Conservation (phyloP, 2,329 filamentous ascomycete genomes). For the Diaporthe aspalathi region DNA sequence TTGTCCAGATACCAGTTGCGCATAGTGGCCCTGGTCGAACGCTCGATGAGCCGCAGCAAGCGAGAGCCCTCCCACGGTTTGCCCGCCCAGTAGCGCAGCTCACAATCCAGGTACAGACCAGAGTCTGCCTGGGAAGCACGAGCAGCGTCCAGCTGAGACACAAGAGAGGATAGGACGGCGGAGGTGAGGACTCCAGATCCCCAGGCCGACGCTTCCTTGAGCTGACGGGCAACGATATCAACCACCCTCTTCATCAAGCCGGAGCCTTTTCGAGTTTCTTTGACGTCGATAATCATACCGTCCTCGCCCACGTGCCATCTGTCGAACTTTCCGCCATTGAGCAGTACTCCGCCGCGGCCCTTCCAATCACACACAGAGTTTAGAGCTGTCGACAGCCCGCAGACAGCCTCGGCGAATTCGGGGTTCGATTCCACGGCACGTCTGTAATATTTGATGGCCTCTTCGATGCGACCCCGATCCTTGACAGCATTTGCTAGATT, state of each 20-base stretch:
- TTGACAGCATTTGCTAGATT: constrained; percentile 98
- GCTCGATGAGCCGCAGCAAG: constrained; percentile 84
- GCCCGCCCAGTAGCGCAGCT: constrained; percentile 72
- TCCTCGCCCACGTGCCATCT: constrained; percentile 92
- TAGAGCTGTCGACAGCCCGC: constrained; percentile 91
- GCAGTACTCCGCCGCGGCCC: constrained; percentile 85
- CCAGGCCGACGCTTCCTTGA: constrained; percentile 88
- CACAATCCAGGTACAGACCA: constrained; percentile 52
- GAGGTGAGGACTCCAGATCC: constrained; percentile 77
- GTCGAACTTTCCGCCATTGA: constrained; percentile 80
- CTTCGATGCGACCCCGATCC: constrained; percentile 90
- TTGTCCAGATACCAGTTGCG: constrained; percentile 91
- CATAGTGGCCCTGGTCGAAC: constrained; percentile 79
- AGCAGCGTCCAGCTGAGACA: constrained; percentile 57
- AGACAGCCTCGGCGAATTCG: constrained; percentile 96
- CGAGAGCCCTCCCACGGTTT: constrained; percentile 90
- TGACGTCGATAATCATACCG: constrained; percentile 84
- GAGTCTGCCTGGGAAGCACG: constrained; percentile 50
- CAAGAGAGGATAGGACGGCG: constrained; percentile 62
- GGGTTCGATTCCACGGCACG: constrained; percentile 92
- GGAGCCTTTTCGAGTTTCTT: constrained; percentile 67
- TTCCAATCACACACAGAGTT: constrained; percentile 98
- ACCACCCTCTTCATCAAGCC: constrained; percentile 93
- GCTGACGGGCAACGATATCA: constrained; percentile 88
- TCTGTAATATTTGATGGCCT: constrained; percentile 92